Conservation (phyloP, 371 early-diverging fungal species). For the Rhizomucor miehei region DNA sequence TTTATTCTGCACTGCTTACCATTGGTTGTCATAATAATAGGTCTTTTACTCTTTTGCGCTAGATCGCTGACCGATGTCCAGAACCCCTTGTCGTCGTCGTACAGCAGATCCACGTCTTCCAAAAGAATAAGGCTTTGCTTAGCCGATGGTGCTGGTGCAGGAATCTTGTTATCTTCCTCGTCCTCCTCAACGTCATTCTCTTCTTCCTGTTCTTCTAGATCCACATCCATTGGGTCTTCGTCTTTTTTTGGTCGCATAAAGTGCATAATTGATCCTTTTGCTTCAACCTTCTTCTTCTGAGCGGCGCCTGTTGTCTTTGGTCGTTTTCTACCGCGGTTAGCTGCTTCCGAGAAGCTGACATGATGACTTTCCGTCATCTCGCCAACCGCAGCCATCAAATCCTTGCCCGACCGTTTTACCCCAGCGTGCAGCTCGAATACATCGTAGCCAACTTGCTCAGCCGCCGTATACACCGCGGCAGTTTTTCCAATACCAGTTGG, state of each 20-base stretch:
- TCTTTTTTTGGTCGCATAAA: background rate
- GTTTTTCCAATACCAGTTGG: constrained; percentile 78
- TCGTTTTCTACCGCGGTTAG: background rate
- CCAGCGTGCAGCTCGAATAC: constrained; percentile 79
- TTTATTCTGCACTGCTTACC: constrained; percentile 34
- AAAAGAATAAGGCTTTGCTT: constrained; percentile 70
- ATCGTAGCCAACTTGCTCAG: constrained; percentile 67
- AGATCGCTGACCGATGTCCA: constrained; percentile 70
- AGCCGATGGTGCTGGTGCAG: background rate
- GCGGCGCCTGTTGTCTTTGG: constrained; percentile 2
- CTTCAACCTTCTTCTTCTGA: background rate
- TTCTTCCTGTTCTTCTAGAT: background rate
- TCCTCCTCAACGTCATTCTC: background rate
- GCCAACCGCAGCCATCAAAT: constrained; percentile 59
- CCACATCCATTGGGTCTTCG: background rate
- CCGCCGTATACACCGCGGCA: constrained; percentile 72
- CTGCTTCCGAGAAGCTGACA: constrained; percentile 28
- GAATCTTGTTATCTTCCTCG: too few relatives aligned
- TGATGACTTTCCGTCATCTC: constrained; percentile 77
- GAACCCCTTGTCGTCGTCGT: constrained; percentile 81
- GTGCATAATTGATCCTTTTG: constrained; percentile 5
- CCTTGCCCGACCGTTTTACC: constrained; percentile 66
- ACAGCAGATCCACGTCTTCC: constrained; percentile 82
- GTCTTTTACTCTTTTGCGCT: constrained; percentile 72
- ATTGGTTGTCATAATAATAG: constrained; percentile 82